A percentile compares a stretch with the other conserved stretches of the same genome.
phyloP scores from a whole-genome alignment of 148 eudicot species.

The Camellia sinensis region DNA sequence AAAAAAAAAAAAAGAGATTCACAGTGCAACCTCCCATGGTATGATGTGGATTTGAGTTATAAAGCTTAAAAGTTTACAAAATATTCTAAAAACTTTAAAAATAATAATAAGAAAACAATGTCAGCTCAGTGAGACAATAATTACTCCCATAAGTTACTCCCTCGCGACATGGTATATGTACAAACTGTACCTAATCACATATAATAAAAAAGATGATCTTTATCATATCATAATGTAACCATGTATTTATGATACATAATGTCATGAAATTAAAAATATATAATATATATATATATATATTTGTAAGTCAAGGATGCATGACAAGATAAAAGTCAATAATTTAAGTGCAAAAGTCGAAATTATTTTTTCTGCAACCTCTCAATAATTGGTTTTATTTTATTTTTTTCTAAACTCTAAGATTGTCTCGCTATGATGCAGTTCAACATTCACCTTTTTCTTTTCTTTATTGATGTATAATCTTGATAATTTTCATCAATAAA shows the following conservation, averaged over 20 bases:
- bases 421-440: too few relatives aligned
- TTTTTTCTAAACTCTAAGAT: too few relatives aligned
- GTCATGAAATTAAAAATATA: neutral
- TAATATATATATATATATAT: neutral
- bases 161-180: too few relatives aligned
- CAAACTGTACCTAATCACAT: too few relatives aligned
- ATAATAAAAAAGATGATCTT: too few relatives aligned
- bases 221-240: neutral
- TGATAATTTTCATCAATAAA: too few relatives aligned
- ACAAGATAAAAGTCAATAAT: neutral
- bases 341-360: neutral
- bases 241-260: neutral
- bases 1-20: neutral
- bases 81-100: neutral
- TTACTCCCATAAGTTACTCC: slow-evolving; percentile 5
- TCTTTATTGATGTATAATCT: too few relatives aligned
- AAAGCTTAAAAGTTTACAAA: neutral
- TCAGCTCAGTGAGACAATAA: slow-evolving; percentile 8
- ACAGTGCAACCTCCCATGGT: neutral
- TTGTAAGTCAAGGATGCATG: neutral
- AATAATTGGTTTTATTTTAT: too few relatives aligned
- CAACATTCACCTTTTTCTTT: too few relatives aligned
- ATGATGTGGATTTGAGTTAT: neutral
- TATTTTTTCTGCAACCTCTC: neutral
- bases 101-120: neutral